These are phyloP conservation scores for Medicago ruthenica DNA, from an alignment of 306 rosid species.

Conservation along the genomic window DNA sequence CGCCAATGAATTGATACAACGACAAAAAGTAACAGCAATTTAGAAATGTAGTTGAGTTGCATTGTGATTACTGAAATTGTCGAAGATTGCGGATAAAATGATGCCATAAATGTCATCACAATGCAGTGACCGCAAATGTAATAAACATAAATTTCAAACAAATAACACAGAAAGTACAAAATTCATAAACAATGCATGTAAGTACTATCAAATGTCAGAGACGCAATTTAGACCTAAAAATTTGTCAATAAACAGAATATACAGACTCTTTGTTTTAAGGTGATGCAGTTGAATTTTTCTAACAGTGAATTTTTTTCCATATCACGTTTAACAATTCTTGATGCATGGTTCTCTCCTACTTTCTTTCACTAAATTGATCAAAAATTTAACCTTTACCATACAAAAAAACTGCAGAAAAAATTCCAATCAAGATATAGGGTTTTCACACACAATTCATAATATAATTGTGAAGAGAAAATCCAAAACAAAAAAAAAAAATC, in stretches of 20 bases:
- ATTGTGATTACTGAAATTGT: background rate
- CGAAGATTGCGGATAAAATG: slow-evolving; percentile 1
- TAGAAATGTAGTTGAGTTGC: background rate
- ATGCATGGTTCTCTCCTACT: background rate
- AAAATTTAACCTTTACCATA: slow-evolving; percentile 24
- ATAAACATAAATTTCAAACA: background rate
- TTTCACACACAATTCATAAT: slow-evolving; percentile 19
- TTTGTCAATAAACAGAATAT: background rate
- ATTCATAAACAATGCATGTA: slow-evolving; percentile 15
- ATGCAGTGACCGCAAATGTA: slow-evolving; percentile 3
- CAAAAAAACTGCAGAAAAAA: background rate
- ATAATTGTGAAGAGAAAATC: background rate
- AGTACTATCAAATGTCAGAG: slow-evolving; percentile 36
- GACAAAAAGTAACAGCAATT: background rate
- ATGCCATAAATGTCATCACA: background rate
- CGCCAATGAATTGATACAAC: slow-evolving; percentile 3
- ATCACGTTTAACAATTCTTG: slow-evolving; percentile 5
- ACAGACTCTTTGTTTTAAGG: background rate
- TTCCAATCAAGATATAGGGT: background rate
- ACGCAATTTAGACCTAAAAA: slow-evolving; percentile 9
- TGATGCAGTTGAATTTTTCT: slow-evolving; percentile 9
- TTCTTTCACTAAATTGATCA: slow-evolving; percentile 15
- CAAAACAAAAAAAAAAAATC: slow-evolving; percentile 3
- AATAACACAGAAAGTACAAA: background rate
- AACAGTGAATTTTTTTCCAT: background rate